These are phyloP conservation scores for Handroanthus guayacan DNA, from an alignment of 257 asterid species.

Conservation along the genomic window DNA sequence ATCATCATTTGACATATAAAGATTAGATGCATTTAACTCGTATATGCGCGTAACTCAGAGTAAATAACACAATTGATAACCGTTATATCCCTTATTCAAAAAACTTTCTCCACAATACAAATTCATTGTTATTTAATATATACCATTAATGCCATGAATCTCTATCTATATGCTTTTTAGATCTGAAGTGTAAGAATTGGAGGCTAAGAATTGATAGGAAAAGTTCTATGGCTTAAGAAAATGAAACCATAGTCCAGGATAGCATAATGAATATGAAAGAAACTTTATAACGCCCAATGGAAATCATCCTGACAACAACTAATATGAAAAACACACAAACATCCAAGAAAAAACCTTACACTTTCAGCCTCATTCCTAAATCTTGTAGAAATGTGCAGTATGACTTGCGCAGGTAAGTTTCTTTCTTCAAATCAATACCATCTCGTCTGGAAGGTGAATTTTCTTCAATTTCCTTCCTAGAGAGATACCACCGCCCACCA, in stretches of 20 bases:
- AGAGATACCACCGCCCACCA: slow-evolving; percentile 63
- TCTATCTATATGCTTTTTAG: neutral
- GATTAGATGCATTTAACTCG: neutral
- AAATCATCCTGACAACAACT: neutral
- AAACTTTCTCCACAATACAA: neutral
- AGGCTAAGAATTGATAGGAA: neutral
- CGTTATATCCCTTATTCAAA: no score
- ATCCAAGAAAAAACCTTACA: slow-evolving; percentile 47
- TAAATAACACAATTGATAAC: no score
- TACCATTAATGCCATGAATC: neutral
- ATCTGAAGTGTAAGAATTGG: neutral
- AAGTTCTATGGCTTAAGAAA: neutral
- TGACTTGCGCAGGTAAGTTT: slow-evolving; percentile 63
- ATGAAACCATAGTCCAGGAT: neutral
- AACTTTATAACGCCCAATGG: neutral
- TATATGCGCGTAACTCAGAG: neutral
- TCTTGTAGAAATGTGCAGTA: slow-evolving; percentile 68
- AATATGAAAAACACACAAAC: no score
- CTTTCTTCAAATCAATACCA: slow-evolving; percentile 72
- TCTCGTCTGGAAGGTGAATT: slow-evolving; percentile 63
- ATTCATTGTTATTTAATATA: neutral
- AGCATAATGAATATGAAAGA: neutral
- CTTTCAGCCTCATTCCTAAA: slow-evolving; percentile 72
- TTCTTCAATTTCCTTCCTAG: slow-evolving; percentile 68
- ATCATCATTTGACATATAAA: neutral